Evolutionary conservation across 2,329 filamentous ascomycete species (phyloP).

Genomic region (Macrophomina tecta): DNA sequence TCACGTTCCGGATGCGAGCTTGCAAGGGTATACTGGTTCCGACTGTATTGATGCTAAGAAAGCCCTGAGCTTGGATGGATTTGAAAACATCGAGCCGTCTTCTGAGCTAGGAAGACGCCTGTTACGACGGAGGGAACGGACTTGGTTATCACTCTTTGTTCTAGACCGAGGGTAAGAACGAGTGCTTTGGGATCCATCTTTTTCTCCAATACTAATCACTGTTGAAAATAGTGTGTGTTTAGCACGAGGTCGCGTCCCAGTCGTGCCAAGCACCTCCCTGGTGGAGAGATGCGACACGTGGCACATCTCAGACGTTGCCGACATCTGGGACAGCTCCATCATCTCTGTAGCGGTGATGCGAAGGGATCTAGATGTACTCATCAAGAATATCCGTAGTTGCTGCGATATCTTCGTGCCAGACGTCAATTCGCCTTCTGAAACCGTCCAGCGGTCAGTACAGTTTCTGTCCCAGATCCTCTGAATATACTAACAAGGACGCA

Average conservation of each 20-base stretch:
- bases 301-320: conserved; percentile 68
- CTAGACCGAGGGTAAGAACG: conserved; percentile 65
- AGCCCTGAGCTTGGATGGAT: conserved; percentile 72
- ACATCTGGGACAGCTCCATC: conserved; percentile 72
- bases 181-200: neutral
- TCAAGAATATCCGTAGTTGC: conserved; percentile 14
- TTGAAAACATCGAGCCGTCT: conserved; percentile 64
- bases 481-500: conserved; percentile 33
- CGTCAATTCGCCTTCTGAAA: conserved; percentile 20
- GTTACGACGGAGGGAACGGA: conserved; percentile 68
- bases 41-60: conserved; percentile 72
- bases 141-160: conserved; percentile 75
- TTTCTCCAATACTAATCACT: neutral
- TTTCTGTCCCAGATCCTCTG: neutral
- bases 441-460: conserved; percentile 11
- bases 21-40: conserved; percentile 62
- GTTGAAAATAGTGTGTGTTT: conserved; percentile 61
- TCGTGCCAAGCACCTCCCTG: conserved; percentile 69
- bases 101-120: conserved; percentile 68
- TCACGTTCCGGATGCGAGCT: conserved; percentile 50
- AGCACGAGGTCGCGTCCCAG: conserved; percentile 71
- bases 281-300: conserved; percentile 72
- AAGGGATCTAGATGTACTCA: conserved; percentile 58
- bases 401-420: conserved; percentile 21
- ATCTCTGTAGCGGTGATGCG: conserved; percentile 74